Evolutionary conservation across 495 filamentous ascomycete genomes (phyloP).

Genomic region (Penicillium cinerascens): DNA sequence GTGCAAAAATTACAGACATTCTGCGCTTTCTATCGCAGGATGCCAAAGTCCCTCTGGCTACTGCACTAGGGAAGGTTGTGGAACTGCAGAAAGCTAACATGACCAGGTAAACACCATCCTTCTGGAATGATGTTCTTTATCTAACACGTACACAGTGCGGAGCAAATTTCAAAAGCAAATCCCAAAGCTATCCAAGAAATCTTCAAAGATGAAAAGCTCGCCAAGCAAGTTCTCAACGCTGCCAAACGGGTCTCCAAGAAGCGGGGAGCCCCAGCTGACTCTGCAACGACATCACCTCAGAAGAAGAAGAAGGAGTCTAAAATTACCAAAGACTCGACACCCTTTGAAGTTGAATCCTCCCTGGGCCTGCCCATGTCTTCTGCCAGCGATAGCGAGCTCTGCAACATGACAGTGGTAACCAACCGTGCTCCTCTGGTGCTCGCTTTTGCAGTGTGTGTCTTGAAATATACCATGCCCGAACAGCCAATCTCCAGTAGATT

Average conservation of each 20-base stretch:
- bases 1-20: conserved; percentile 58
- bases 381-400: conserved; percentile 57
- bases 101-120: conserved; percentile 47
- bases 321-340: conserved; percentile 34
- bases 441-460: conserved; percentile 69
- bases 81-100: conserved; percentile 61
- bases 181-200: conserved; percentile 53
- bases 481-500: conserved; percentile 78
- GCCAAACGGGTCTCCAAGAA: conserved; percentile 66
- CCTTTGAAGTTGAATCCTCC: conserved; percentile 61
- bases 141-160: conserved; percentile 40
- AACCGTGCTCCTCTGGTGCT: conserved; percentile 79
- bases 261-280: conserved; percentile 32
- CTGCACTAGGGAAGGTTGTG: conserved; percentile 66
- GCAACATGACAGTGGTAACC: conserved; percentile 56
- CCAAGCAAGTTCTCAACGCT: conserved; percentile 59
- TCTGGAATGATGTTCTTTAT: neutral
- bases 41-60: conserved; percentile 65
- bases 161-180: conserved; percentile 58
- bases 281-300: conserved; percentile 17
- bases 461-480: conserved; percentile 76
- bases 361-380: conserved; percentile 56
- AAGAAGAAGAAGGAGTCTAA: conserved; percentile 18
- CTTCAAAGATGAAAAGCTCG: conserved; percentile 65
- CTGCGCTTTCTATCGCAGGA: conserved; percentile 74